A percentile compares a stretch with the other conserved stretches of the same genome.
Evolutionary conservation across 139 green algal genomes (phyloP).

Genomic region (Coccomyxa sp.): DNA sequence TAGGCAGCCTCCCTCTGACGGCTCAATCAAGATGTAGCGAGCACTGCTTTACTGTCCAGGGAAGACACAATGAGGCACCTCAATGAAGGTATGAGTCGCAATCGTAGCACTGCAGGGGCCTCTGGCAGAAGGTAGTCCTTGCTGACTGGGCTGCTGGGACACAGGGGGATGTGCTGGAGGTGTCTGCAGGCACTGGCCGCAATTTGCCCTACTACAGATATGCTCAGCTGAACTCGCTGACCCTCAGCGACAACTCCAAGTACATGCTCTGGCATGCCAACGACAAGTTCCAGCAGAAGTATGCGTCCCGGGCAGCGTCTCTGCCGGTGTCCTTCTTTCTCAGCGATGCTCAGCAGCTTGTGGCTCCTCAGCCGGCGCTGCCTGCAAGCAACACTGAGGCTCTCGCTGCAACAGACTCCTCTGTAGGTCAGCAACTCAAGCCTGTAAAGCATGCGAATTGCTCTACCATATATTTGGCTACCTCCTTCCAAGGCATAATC

Average conservation of each 20-base stretch:
- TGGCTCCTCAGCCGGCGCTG: background rate
- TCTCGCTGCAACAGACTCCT: no score
- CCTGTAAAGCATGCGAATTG: no score
- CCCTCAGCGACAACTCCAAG: slow-evolving; percentile 50
- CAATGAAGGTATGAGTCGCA: background rate
- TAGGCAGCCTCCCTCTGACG: background rate
- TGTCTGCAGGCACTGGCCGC: slow-evolving; percentile 66
- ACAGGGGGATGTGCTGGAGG: slow-evolving; percentile 66
- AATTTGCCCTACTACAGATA: slow-evolving; percentile 66
- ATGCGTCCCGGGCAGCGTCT: background rate
- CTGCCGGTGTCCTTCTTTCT: slow-evolving; percentile 20
- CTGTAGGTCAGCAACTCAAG: no score
- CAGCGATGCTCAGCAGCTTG: slow-evolving; percentile 26
- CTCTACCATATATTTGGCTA: no score
- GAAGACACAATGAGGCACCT: background rate
- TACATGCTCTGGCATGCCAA: slow-evolving; percentile 52
- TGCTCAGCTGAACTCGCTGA: slow-evolving; percentile 28
- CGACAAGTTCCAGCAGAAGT: slow-evolving; percentile 5
- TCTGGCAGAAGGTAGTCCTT: background rate
- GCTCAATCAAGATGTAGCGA: background rate
- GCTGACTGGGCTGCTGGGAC: background rate
- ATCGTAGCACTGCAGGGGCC: background rate
- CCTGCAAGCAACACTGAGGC: background rate
- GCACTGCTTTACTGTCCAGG: background rate
- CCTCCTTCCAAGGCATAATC: no score